These are phyloP conservation scores for Aspergillus fischeri DNA, from an alignment of 2,329 filamentous ascomycete genomes.

Conservation along the genomic window DNA sequence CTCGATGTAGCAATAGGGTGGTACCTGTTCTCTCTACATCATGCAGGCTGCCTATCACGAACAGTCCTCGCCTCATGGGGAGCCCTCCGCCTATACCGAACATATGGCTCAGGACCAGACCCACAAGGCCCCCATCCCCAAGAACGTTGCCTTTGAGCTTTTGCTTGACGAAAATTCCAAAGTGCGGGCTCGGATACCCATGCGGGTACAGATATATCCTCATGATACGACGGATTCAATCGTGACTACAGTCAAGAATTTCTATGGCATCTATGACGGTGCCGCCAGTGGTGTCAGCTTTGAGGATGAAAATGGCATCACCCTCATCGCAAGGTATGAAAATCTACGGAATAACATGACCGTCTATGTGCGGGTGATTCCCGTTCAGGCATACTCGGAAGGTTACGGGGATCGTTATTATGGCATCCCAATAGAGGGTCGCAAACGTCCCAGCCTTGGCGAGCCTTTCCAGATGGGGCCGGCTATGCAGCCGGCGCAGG, in stretches of 20 bases:
- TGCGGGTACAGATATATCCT: conserved; percentile 78
- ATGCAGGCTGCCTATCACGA: conserved; percentile 35
- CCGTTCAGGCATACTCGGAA: conserved; percentile 50
- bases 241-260: conserved; percentile 97
- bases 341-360: conserved; percentile 92
- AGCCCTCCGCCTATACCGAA: conserved; percentile 26
- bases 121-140: conserved; percentile 42
- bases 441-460: conserved; percentile 57
- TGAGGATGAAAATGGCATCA: conserved; percentile 83
- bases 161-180: conserved; percentile 56
- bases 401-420: conserved; percentile 45
- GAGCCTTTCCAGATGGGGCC: conserved; percentile 63
- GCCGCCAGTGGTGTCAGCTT: conserved; percentile 84
- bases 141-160: conserved; percentile 63
- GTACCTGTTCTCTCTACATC: conserved; percentile 23
- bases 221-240: conserved; percentile 98
- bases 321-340: conserved; percentile 91
- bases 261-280: conserved; percentile 89
- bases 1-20: conserved; percentile 29
- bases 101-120: conserved; percentile 32
- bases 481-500: conserved; percentile 46
- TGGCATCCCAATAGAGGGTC: conserved; percentile 47
- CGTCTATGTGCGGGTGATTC: conserved; percentile 83
- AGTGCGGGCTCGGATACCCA: conserved; percentile 58
- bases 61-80: conserved; percentile 31